Evolutionary conservation across 2,329 filamentous ascomycete species (phyloP), one percentile per base, ranked within the genome.

Genomic region (Hymenoscyphus linearis): DNA sequence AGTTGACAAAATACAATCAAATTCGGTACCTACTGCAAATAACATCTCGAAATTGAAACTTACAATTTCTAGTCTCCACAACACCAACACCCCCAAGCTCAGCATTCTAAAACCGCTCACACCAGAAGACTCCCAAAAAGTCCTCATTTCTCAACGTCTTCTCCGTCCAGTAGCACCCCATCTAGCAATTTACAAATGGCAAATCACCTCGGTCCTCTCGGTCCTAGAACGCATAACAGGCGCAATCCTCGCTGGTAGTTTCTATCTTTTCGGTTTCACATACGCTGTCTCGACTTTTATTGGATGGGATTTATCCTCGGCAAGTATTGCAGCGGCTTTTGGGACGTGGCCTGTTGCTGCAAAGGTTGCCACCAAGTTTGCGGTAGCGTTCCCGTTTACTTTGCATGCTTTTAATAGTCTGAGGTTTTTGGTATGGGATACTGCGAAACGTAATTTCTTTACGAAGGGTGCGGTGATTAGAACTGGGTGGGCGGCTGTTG

Each of bases 141-240:
- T 90, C 76, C 86, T 91, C 73, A 81, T 80, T 64, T 80, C 83
- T 67, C 88, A 91, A 76, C 87, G 88, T 68, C 79, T 85, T 64
- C 76, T 80, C 68, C 87, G 88, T 63, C 88, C 88, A 65, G 79
- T 88, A 70, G 79, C 87, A 55, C 88, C 88, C 57, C 88, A 91
- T 74, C 81, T 91, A 63, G 66, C 74, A 71, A 90, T 91, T 81
- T 90, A 90, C 80, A 76, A 77, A 61, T 85, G 86, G 9, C 87
- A 90, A 75, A 83, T 90, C 68, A 87, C 87, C 69, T 89, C 85
- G 86, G 81, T 83, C 70, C 75, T 77, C 59, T 86, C 82, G 60
- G 75, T 69, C 52, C 69, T 85, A 57, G 83, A 88, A 79, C 86
- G 88, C 69, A 80, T 90, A 71, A 88, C 86, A 4, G 88, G 85